Conservation (phyloP, 1,284 basidiomycete genomes). For the Irpex sp. region DNA sequence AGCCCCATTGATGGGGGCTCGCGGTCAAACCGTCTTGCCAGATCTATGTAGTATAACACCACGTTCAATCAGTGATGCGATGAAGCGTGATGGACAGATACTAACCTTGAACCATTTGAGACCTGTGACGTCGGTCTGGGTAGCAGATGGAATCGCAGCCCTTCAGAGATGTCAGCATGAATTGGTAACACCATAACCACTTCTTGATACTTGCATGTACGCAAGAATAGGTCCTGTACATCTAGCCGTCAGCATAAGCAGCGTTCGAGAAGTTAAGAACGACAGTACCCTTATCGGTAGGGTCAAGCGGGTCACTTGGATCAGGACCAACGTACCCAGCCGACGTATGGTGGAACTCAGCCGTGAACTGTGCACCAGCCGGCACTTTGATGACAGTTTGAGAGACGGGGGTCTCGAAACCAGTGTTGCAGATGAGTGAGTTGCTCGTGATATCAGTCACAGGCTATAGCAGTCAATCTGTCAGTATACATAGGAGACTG, state of each 20-base stretch:
- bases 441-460: slow-evolving; percentile 50
- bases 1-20: slow-evolving; percentile 28
- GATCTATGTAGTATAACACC: background rate
- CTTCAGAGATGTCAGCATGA: slow-evolving; percentile 21
- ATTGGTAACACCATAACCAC: background rate
- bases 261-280: background rate
- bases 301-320: slow-evolving; percentile 37
- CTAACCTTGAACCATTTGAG: slow-evolving; percentile 16
- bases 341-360: slow-evolving; percentile 31
- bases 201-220: slow-evolving; percentile 41
- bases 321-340: slow-evolving; percentile 43
- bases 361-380: slow-evolving; percentile 46
- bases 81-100: background rate
- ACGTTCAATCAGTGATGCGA: background rate
- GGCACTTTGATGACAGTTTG: slow-evolving; percentile 48
- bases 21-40: slow-evolving; percentile 14
- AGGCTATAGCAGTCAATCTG: slow-evolving; percentile 30
- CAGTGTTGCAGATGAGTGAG: slow-evolving; percentile 56
- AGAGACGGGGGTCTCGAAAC: slow-evolving; percentile 50
- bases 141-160: slow-evolving; percentile 42
- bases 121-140: slow-evolving; percentile 28
- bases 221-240: slow-evolving; percentile 42
- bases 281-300: slow-evolving; percentile 38
- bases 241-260: background rate
- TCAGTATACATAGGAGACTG: background rate